Conservation (phyloP, 495 filamentous ascomycete genomes). For the Penicillium verhagenii region DNA sequence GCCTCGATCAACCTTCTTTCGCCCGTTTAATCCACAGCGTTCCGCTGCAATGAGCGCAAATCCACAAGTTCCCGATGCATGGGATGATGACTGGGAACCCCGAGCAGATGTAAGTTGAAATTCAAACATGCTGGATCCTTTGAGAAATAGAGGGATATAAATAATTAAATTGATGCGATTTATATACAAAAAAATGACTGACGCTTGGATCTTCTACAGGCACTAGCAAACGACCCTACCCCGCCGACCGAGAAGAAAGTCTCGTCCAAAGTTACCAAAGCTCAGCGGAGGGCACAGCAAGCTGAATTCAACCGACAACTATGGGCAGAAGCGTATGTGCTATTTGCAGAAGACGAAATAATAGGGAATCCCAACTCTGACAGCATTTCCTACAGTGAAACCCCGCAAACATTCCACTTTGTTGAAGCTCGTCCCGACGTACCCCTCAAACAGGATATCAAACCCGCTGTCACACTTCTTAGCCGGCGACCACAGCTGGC, state of each 20-base stretch:
- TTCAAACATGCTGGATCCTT: background rate
- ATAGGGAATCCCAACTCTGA: background rate
- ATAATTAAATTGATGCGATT: background rate
- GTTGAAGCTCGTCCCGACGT: constrained; percentile 63
- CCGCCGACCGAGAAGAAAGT: constrained; percentile 45
- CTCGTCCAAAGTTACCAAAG: constrained; percentile 61
- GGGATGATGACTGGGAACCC: constrained; percentile 88
- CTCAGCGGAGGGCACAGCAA: constrained; percentile 77
- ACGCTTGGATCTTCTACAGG: constrained; percentile 27
- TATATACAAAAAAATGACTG: constrained; percentile 4
- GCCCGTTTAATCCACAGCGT: background rate
- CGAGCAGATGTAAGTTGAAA: constrained; percentile 63
- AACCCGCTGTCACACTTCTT: constrained; percentile 76
- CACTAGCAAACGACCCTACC: constrained; percentile 36
- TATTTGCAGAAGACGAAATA: background rate
- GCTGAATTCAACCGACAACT: constrained; percentile 77
- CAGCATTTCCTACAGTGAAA: constrained; percentile 43
- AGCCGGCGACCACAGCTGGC: constrained; percentile 70
- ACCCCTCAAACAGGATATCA: constrained; percentile 78
- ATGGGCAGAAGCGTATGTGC: constrained; percentile 80
- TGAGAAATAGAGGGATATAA: background rate
- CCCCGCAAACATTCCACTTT: constrained; percentile 68
- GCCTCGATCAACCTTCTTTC: background rate
- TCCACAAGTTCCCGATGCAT: constrained; percentile 66
- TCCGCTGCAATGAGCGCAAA: constrained; percentile 51